Evolutionary conservation across 2,329 filamentous ascomycete genomes (phyloP).

Genomic region (Aspergillus udagawae): DNA sequence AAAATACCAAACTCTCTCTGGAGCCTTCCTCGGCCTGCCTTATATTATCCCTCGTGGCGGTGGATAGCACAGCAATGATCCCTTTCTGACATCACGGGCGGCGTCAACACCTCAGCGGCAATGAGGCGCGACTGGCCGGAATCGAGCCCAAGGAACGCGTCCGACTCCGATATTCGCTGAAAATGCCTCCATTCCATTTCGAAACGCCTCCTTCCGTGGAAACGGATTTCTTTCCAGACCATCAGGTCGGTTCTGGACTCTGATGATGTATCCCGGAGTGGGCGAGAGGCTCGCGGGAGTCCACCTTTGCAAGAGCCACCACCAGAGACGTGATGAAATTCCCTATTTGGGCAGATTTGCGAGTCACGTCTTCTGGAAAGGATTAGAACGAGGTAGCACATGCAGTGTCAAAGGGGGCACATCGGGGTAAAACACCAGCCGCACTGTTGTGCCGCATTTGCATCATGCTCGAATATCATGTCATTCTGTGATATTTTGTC

Average conservation of each 20-base stretch:
- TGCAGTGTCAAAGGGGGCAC: background rate
- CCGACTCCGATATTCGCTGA: background rate
- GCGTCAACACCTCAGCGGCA: background rate
- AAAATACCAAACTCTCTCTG: background rate
- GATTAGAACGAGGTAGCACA: background rate
- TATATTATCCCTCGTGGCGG: constrained; percentile 19
- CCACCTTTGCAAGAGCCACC: background rate
- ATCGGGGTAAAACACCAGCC: background rate
- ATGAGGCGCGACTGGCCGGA: constrained; percentile 1
- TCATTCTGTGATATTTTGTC: background rate
- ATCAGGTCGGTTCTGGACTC: background rate
- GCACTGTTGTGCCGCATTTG: background rate
- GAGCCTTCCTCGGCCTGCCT: background rate
- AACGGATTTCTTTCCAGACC: background rate
- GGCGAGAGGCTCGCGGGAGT: background rate
- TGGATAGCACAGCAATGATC: constrained; percentile 9
- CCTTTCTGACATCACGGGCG: constrained; percentile 16
- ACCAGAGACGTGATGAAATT: background rate
- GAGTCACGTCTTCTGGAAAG: background rate
- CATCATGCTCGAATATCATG: background rate
- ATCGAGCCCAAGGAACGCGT: background rate
- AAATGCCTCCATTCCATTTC: background rate
- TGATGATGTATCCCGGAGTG: background rate
- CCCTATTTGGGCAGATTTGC: background rate
- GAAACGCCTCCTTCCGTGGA: background rate